Percentiles rank a stretch among this genome's conserved stretches.
These are phyloP conservation scores for Cyberlindnera subsufficiens DNA, from an alignment of 805 yeast genomes.

Conservation along the genomic window DNA sequence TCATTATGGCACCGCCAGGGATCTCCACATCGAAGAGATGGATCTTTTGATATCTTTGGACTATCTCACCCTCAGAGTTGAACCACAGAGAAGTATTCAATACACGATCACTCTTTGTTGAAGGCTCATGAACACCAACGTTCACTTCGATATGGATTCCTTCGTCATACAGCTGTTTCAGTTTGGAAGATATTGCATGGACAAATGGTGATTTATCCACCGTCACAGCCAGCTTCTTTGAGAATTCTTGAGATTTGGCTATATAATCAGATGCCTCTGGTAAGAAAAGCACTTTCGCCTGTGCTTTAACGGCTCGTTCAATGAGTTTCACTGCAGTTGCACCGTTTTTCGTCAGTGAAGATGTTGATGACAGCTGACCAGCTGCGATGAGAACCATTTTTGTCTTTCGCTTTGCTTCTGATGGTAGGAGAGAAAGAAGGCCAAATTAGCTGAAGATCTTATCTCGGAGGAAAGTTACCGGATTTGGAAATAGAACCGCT, in stretches of 20 bases:
- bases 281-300: conserved; percentile 68
- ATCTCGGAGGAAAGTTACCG: not conserved
- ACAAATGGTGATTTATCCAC: conserved; percentile 34
- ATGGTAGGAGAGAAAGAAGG: not conserved
- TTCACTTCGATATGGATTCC: conserved; percentile 52
- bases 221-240: conserved; percentile 47
- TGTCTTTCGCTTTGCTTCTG: not conserved
- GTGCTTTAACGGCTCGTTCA: conserved; percentile 50
- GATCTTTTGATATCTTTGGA: conserved; percentile 71
- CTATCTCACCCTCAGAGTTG: conserved; percentile 54
- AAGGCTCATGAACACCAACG: conserved; percentile 87
- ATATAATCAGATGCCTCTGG: conserved; percentile 95
- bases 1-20: conserved; percentile 54
- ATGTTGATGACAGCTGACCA: conserved; percentile 80
- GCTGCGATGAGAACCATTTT: conserved; percentile 66
- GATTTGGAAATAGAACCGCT: not conserved
- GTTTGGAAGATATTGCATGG: conserved; percentile 40
- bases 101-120: conserved; percentile 39
- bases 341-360: conserved; percentile 56
- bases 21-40: conserved; percentile 89
- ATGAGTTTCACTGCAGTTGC: conserved; percentile 53
- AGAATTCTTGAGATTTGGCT: conserved; percentile 49
- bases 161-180: conserved; percentile 32
- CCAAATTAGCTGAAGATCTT: not conserved
- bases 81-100: conserved; percentile 74